phyloP scores from a whole-genome alignment of 2,329 filamentous ascomycete genomes.

The Pseudocercospora cruenta region DNA sequence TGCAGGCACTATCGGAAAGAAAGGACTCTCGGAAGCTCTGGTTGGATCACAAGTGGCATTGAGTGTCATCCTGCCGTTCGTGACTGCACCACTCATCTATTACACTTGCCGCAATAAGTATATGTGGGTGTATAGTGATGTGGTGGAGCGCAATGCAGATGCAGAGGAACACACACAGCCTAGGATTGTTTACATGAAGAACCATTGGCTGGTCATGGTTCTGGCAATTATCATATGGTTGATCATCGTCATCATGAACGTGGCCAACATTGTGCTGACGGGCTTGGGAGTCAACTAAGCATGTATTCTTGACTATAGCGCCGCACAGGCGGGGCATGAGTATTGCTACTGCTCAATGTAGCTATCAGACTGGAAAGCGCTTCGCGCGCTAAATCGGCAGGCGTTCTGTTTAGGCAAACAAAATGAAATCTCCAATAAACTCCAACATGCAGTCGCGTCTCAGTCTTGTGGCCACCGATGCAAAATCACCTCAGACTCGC shows the following conservation, averaged over 20 bases:
- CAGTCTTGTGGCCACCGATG: no score
- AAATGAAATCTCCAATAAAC: not conserved
- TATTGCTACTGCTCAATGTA: not conserved
- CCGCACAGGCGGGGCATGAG: not conserved
- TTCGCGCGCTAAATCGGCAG: not conserved
- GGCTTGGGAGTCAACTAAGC: constrained; percentile 53
- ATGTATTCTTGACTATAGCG: not conserved
- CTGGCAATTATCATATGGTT: constrained; percentile 70
- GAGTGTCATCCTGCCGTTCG: constrained; percentile 77
- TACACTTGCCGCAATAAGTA: constrained; percentile 79
- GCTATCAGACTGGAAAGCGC: not conserved
- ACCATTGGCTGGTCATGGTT: constrained; percentile 66
- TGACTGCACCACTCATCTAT: constrained; percentile 81
- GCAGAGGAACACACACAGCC: constrained; percentile 3
- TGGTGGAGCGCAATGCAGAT: constrained; percentile 14
- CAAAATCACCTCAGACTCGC: no score
- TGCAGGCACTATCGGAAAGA: constrained; percentile 73
- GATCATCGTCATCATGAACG: constrained; percentile 75
- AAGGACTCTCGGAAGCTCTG: constrained; percentile 71
- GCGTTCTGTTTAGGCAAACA: not conserved
- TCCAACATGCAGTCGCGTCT: no score
- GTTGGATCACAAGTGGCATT: constrained; percentile 78
- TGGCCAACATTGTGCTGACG: constrained; percentile 71
- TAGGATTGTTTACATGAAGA: constrained; percentile 64
- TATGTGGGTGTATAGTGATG: constrained; percentile 65